Base-by-base conservation (phyloP, 495 filamentous ascomycete genomes). In the Hyaloscypha variabilis region DNA sequence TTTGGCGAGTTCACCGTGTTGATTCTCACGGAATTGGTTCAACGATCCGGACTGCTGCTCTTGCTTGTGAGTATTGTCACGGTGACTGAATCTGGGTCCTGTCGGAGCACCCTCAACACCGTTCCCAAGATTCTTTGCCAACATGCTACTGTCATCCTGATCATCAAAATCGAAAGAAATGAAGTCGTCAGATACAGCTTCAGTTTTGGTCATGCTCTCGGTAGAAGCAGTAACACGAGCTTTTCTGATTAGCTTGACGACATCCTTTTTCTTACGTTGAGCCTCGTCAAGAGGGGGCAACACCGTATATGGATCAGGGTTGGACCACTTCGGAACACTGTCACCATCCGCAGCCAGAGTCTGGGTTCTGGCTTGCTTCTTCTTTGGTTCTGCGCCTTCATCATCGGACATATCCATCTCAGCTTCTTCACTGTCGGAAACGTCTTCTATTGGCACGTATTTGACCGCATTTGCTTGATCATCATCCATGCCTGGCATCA, bases 271-370 rank as follows among this genome's bases (percentile, higher is more conserved):
- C 71, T 92, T 92, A 21, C 79, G 79, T 42, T 83, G 81, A 49
- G 72, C 81, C 68, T 83, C 85, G 69, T 90, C 88, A 0, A 86
- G 82, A 8, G 91, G 91, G 6, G 93, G 93, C 8, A 95, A 78
- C 3, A 81, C 88, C 3, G 91, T 95, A 76, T 97, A 97, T 0
- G 92, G 92, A 75, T 97, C 93, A 4, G 93, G 92, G 69, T 97
- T 97, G 1, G 92, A 96, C 93, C 93, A 97, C 74, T 88, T 90
- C 0, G 92, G 92, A 3, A 75, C 63, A 66, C 71, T 75, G 66
- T 81, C 69, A 52, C 80, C 81, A 28, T 81, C 76, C 11, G 75
- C 63, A 10, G 75, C 67, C 50, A 72, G 69, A 19, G 28, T 58
- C 2, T 59, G 65, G 8, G 67, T 68, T 8, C 69, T 49, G 8